Percentiles rank a stretch among this genome's conserved stretches.
Evolutionary conservation across 306 rosid genomes (phyloP).

Genomic region (Prunus persica): Prunus_persica_NCBIv2 NC_034011.1:5618501-5619000

Average conservation of each 20-base stretch:
- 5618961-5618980: constrained; percentile 59
- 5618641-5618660: background rate
- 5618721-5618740: constrained; percentile 36
- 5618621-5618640: background rate
- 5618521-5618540: constrained; percentile 44
- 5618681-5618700: constrained; percentile 46
- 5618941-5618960: constrained; percentile 53
- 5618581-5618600: background rate
- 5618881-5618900: constrained; percentile 62
- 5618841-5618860: constrained; percentile 60
- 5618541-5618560: constrained; percentile 43
- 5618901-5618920: constrained; percentile 46
- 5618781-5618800: constrained; percentile 35
- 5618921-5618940: constrained; percentile 59
- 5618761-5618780: constrained; percentile 24
- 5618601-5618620: background rate
- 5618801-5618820: constrained; percentile 59
- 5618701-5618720: constrained; percentile 76
- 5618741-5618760: constrained; percentile 37
- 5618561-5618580: constrained; percentile 39
- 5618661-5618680: constrained; percentile 41
- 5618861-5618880: constrained; percentile 69
- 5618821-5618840: constrained; percentile 60
- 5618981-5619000: background rate
- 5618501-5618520: constrained; percentile 34